Evolutionary conservation across 2,329 filamentous ascomycete genomes (phyloP), one percentile per base, ranked within the genome.

Genomic region (Dryadomyces sulphureus): DNA sequence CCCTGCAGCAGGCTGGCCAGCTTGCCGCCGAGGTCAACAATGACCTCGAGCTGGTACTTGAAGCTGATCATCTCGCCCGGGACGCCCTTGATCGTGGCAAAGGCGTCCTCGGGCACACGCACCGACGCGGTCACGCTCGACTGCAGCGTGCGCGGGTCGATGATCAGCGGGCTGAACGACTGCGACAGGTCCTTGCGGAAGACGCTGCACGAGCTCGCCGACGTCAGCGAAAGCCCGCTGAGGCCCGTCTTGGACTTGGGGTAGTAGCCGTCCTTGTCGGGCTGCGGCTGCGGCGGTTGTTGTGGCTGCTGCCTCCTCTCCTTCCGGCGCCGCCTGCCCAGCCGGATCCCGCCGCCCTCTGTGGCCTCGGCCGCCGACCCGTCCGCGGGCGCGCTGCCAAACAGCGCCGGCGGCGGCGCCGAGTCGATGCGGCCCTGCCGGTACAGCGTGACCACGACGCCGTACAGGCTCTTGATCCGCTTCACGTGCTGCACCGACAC

Each of bases 1-100:
- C 48, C 74, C 55, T 87, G 81, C 43, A 77, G 62, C 51, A 87
- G 78, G n/a, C 77, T 77, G 2, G 81, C 77, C 36, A 95, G 66
- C 59, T 87, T 92, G 34, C 90, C 90, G 41, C 92, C 89, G 0
- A 96, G 71, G 58, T 98, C 92, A 20, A 95, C 77, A 24, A 96
- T 81, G 2, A 95, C 85, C 61, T 98, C 92, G 19, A 95, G 74
- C 54, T 89, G 85, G 58, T 98, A 96, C 54, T 82, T 86, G 67
- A 98, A 96, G 55, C 81, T 88, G 53, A 98, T 92, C 80, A 96
- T 92, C 30, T 85, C 81, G 4, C 90, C 88, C 0, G 92, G 92
- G 0, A 95, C 87, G 46, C 81, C 81, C 24, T 79, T 79, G 51
- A 96, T 96, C 2, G 89, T 94, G 0, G 92, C 90, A 54, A 96